Percentiles rank a stretch among this genome's conserved stretches.
Evolutionary conservation across 1,284 basidiomycete species (phyloP).

Genomic region (Moniliella sp.): DNA sequence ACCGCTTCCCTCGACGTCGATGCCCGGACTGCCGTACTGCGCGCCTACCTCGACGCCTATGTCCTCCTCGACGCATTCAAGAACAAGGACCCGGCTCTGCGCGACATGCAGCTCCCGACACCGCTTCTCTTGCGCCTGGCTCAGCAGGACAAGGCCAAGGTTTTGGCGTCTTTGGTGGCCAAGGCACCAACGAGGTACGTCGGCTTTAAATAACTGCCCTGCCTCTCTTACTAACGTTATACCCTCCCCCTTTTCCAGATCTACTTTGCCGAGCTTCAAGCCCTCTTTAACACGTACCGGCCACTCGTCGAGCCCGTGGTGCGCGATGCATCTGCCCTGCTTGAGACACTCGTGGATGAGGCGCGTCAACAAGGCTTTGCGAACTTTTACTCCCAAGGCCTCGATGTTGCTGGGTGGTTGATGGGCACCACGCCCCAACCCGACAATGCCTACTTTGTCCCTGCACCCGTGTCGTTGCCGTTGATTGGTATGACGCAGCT

Average conservation of each 20-base stretch:
- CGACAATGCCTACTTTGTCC: conserved; percentile 65
- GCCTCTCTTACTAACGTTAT: not conserved
- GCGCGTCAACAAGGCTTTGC: conserved; percentile 42
- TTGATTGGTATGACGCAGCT: conserved; percentile 90
- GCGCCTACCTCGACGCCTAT: conserved; percentile 59
- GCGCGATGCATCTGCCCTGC: conserved; percentile 40
- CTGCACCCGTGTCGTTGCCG: conserved; percentile 79
- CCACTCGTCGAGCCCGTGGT: conserved; percentile 60
- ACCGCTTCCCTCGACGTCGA: conserved; percentile 54
- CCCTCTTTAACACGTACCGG: conserved; percentile 69
- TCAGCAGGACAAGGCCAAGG: conserved; percentile 50
- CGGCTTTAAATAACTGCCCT: not conserved
- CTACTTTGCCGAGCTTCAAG: conserved; percentile 85
- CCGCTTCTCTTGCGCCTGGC: conserved; percentile 53
- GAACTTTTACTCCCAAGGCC: conserved; percentile 57
- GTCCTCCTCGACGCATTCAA: conserved; percentile 47
- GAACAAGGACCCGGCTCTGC: conserved; percentile 34
- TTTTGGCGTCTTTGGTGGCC: conserved; percentile 90
- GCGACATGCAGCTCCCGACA: conserved; percentile 35
- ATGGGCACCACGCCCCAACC: conserved; percentile 50
- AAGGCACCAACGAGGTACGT: conserved; percentile 70
- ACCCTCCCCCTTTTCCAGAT: conserved; percentile 37
- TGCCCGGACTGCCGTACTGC: conserved; percentile 52
- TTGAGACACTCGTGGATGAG: conserved; percentile 16
- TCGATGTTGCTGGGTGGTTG: conserved; percentile 69